Percentiles rank a stretch among this genome's conserved stretches.
These are phyloP conservation scores for Naganishia albida DNA, from an alignment of 1,284 basidiomycete species.

Conservation along the genomic window DNA sequence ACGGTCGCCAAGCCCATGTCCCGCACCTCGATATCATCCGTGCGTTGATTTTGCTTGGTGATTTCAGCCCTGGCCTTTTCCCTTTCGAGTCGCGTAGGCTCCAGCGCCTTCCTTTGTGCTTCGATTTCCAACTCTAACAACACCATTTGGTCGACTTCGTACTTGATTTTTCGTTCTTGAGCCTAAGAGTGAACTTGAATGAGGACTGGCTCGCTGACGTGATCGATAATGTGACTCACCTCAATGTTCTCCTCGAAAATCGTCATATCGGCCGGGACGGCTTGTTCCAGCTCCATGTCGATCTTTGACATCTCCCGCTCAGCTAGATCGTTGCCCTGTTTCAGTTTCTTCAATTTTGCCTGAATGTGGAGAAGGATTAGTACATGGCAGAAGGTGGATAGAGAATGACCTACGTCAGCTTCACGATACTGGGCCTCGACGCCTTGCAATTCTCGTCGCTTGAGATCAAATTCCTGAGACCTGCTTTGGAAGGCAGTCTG, in stretches of 20 bases:
- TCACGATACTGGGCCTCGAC: constrained; percentile 11
- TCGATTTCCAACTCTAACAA: constrained; percentile 9
- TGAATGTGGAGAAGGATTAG: not conserved
- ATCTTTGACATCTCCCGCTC: constrained; percentile 11
- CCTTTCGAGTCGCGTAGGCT: constrained; percentile 32
- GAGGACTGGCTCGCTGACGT: too few relatives aligned
- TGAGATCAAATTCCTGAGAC: constrained; percentile 18
- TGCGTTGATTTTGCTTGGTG: not conserved
- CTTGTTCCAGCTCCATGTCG: constrained; percentile 64
- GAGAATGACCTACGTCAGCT: not conserved
- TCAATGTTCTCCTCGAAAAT: constrained; percentile 61
- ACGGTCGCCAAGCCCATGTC: not conserved
- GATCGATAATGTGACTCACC: constrained; percentile 43
- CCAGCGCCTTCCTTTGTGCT: constrained; percentile 34
- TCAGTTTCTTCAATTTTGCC: constrained; percentile 29
- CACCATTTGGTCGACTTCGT: constrained; percentile 30
- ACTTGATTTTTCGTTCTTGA: constrained; percentile 25
- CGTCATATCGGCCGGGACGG: constrained; percentile 69
- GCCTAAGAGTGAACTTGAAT: not conserved
- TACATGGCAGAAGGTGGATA: not conserved
- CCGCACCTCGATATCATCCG: constrained; percentile 18
- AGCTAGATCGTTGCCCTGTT: constrained; percentile 36
- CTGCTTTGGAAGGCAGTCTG: constrained; percentile 10
- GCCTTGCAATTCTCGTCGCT: constrained; percentile 5
- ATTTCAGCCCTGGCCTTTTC: constrained; percentile 13